phyloP scores from a whole-genome alignment of 306 rosid species.

The Styphnolobium japonicum region DNA sequence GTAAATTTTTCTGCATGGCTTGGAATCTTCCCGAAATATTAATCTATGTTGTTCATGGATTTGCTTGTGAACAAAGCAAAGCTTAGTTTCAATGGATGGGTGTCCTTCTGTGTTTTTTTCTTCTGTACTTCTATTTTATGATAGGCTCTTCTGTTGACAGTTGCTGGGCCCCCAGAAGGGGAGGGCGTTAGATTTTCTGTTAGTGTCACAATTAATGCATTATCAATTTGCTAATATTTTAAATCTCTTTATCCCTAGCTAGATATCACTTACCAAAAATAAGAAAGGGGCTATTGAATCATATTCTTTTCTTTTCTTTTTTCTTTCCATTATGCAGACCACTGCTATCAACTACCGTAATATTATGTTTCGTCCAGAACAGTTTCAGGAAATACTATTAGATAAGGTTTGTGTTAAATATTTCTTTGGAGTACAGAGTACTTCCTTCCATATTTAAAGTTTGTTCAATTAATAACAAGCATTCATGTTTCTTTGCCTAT shows the following conservation, averaged over 20 bases:
- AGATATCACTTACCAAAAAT: too few species aligned
- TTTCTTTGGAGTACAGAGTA: not conserved
- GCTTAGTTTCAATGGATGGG: not conserved
- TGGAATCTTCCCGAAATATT: not conserved
- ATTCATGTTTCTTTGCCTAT: not conserved
- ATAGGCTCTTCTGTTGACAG: not conserved
- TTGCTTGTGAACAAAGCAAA: not conserved
- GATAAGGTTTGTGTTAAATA: constrained; percentile 62
- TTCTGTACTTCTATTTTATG: not conserved
- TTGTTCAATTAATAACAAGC: not conserved
- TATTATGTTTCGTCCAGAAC: constrained; percentile 46
- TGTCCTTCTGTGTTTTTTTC: not conserved
- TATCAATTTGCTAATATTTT: not conserved
- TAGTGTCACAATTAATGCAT: not conserved
- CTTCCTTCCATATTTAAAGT: not conserved
- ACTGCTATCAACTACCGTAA: constrained; percentile 47
- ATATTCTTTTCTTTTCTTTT: not conserved
- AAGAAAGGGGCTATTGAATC: not conserved
- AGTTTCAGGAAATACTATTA: constrained; percentile 76
- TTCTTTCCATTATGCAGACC: constrained; percentile 39
- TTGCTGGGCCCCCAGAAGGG: not conserved
- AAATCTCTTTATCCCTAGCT: too few species aligned
- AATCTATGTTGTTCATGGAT: not conserved
- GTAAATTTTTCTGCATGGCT: not conserved
- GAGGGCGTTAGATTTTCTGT: not conserved